A percentile compares a stretch with the other conserved stretches of the same genome.
Evolutionary conservation across 2,329 filamentous ascomycete genomes (phyloP).

Genomic region (Elsinoe arachidis): DNA sequence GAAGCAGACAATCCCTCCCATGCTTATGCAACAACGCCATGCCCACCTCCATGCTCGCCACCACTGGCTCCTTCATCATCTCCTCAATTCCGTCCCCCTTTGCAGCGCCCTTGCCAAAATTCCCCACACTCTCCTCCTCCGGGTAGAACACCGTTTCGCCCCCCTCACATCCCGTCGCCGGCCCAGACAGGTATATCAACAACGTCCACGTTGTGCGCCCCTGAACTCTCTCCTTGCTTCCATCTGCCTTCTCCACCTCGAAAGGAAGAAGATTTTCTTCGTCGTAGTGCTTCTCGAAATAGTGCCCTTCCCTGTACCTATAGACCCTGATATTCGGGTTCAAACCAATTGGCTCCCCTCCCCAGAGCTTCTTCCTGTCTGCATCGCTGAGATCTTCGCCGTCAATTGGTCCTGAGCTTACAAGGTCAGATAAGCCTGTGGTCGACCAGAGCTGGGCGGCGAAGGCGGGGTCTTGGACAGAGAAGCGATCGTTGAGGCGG

Average conservation of each 20-base stretch:
- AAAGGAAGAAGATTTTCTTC: slow-evolving; percentile 55
- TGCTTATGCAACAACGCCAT: slow-evolving; percentile 82
- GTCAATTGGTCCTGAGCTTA: slow-evolving; percentile 31
- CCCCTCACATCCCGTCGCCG: slow-evolving; percentile 64
- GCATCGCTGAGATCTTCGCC: slow-evolving; percentile 24
- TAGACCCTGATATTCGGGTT: slow-evolving; percentile 87
- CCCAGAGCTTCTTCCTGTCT: slow-evolving; percentile 50
- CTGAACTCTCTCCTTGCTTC: slow-evolving; percentile 29
- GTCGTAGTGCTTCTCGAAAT: slow-evolving; percentile 91
- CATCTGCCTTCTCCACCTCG: slow-evolving; percentile 44
- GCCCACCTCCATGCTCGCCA: slow-evolving; percentile 69
- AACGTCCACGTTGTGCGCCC: slow-evolving; percentile 85
- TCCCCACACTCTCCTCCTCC: slow-evolving; percentile 33
- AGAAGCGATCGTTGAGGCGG: slow-evolving; percentile 82
- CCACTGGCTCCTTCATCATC: slow-evolving; percentile 44
- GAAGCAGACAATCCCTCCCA: slow-evolving; percentile 79
- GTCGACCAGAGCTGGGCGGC: slow-evolving; percentile 66
- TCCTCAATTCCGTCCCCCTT: slow-evolving; percentile 14
- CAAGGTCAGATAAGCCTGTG: slow-evolving; percentile 62
- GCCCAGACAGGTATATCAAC: slow-evolving; percentile 74
- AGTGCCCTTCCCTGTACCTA: slow-evolving; percentile 75
- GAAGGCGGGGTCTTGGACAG: slow-evolving; percentile 67
- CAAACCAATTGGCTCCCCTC: slow-evolving; percentile 70
- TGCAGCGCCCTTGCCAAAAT: slow-evolving; percentile 14
- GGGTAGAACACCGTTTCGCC: slow-evolving; percentile 92